A percentile compares a stretch with the other conserved stretches of the same genome.
These are phyloP conservation scores for Aspergillus sclerotiicarbonarius DNA, from an alignment of 495 filamentous ascomycete species.

Conservation along the genomic window DNA sequence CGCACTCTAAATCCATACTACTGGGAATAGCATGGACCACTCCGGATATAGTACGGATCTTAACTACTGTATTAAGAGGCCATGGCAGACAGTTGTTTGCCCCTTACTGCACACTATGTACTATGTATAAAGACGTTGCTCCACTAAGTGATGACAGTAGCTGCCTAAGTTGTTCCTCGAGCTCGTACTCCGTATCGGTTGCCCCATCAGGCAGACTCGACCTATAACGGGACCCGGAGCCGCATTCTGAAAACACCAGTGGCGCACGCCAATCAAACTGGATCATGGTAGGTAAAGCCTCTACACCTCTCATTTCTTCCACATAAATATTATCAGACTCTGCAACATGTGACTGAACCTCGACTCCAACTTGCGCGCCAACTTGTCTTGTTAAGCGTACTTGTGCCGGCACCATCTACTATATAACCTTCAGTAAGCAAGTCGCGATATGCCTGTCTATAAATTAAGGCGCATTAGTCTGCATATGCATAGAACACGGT, in stretches of 20 bases:
- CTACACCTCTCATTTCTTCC: no score
- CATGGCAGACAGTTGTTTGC: no score
- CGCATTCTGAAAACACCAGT: neutral
- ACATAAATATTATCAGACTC: no score
- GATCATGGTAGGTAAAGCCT: no score
- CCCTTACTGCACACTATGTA: no score
- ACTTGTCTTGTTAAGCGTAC: no score
- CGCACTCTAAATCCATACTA: neutral
- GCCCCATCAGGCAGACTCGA: neutral
- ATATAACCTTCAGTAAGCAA: no score
- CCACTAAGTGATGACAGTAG: neutral
- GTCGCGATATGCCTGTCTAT: neutral
- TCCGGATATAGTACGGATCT: neutral
- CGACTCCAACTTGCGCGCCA: no score
- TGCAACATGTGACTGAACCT: no score
- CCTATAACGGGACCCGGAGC: neutral
- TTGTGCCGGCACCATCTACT: no score
- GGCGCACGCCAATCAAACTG: no score
- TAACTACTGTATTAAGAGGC: neutral
- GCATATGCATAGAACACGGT: neutral
- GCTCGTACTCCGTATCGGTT: neutral
- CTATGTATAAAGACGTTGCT: no score
- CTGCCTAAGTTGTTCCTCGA: neutral
- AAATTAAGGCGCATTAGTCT: neutral
- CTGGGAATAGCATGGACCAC: neutral